A percentile compares a stretch with the other conserved stretches of the same genome.
These are phyloP conservation scores for Phyllosticta citriasiana DNA, from an alignment of 2,329 filamentous ascomycete genomes.

Conservation along the genomic window DNA sequence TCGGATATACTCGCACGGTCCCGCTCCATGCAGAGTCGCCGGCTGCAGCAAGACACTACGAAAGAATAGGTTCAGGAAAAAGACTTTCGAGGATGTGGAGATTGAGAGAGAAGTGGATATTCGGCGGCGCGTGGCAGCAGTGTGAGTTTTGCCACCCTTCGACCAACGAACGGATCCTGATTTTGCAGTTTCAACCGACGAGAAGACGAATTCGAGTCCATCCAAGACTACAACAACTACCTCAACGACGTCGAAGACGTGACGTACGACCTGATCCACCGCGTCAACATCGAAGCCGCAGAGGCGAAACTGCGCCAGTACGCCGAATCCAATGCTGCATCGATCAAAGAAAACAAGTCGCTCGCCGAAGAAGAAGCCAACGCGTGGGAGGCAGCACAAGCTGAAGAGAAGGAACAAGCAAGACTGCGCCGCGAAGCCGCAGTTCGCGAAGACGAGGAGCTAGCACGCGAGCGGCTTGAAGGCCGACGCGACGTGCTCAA, in stretches of 20 bases:
- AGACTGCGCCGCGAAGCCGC: conserved; percentile 54
- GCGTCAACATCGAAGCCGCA: conserved; percentile 56
- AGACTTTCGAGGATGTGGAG: conserved; percentile 80
- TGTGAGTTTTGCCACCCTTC: conserved; percentile 26
- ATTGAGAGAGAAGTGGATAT: conserved; percentile 95
- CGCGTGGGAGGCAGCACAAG: conserved; percentile 36
- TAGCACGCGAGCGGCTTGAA: conserved; percentile 55
- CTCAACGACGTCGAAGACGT: conserved; percentile 85
- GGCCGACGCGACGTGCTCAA: conserved; percentile 61
- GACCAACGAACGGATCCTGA: conserved; percentile 8
- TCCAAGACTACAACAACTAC: conserved; percentile 85
- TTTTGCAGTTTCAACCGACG: conserved; percentile 66
- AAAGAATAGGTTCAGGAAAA: conserved; percentile 70
- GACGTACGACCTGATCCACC: conserved; percentile 76
- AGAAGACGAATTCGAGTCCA: conserved; percentile 81
- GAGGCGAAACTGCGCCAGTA: conserved; percentile 55
- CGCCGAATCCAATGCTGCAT: conserved; percentile 58
- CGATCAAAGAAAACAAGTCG: conserved; percentile 42
- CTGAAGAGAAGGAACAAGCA: conserved; percentile 56
- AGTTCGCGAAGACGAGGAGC: conserved; percentile 53
- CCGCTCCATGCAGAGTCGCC: conserved; percentile 83
- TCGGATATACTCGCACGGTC: conserved; percentile 84
- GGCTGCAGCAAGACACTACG: conserved; percentile 81
- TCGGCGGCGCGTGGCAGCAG: conserved; percentile 60
- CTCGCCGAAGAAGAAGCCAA: conserved; percentile 39